Percentiles rank a stretch among this genome's conserved stretches.
Evolutionary conservation across 495 filamentous ascomycete genomes (phyloP).

Genomic region (Penicillium argentinense): DNA sequence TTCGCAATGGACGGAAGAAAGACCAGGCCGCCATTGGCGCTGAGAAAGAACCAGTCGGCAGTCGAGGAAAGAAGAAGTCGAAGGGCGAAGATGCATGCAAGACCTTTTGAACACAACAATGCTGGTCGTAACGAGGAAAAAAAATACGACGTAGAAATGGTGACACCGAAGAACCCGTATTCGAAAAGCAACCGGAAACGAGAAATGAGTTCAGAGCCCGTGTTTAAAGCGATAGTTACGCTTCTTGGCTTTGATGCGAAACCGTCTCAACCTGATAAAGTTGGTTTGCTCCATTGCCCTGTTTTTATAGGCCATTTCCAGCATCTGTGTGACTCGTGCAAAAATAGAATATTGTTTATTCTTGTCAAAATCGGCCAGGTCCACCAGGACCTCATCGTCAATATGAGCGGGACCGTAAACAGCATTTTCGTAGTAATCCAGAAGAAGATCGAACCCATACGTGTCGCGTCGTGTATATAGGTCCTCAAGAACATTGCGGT

Average conservation of each 20-base stretch:
- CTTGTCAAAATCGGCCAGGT: constrained; percentile 58
- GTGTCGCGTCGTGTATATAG: constrained; percentile 41
- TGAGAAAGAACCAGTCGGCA: constrained; percentile 18
- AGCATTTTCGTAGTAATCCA: constrained; percentile 59
- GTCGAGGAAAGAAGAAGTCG: constrained; percentile 11
- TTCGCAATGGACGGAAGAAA: constrained; percentile 14
- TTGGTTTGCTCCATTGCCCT: constrained; percentile 55
- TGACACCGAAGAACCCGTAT: constrained; percentile 1
- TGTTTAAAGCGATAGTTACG: too few species aligned
- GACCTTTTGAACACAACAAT: constrained; percentile 20
- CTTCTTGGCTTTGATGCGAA: too few species aligned
- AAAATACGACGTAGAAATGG: constrained; percentile 12
- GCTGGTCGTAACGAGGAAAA: constrained; percentile 21
- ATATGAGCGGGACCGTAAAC: constrained; percentile 49
- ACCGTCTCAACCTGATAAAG: constrained; percentile 44
- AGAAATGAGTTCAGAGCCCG: not conserved
- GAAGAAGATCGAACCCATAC: constrained; percentile 54
- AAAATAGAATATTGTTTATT: too few species aligned
- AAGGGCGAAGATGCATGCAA: constrained; percentile 26
- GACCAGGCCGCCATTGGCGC: constrained; percentile 14
- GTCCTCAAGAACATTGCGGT: constrained; percentile 68
- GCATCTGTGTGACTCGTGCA: too few species aligned
- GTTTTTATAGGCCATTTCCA: too few species aligned
- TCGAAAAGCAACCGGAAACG: not conserved
- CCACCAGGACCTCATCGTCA: constrained; percentile 48